Evolutionary conservation across 495 filamentous ascomycete genomes (phyloP).

Genomic region (Cryomyces minteri): DNA sequence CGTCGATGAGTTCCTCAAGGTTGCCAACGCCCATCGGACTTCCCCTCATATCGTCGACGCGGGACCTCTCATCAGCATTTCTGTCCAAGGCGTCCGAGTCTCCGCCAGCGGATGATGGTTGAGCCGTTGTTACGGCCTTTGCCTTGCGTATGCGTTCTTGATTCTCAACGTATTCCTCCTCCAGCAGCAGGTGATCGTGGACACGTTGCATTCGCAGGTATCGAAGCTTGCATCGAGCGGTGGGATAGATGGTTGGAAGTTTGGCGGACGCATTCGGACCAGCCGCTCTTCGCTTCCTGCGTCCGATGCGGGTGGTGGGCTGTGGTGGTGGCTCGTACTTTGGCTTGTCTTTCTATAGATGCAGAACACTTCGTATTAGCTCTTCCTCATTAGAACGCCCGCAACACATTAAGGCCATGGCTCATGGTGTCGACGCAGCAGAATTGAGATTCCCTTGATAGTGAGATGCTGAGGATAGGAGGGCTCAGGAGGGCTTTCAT

Average conservation of each 20-base stretch:
- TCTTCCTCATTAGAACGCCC: neutral
- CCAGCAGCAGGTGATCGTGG: constrained; percentile 89
- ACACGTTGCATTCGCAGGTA: constrained; percentile 96
- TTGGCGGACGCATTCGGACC: constrained; percentile 89
- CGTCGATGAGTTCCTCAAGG: constrained; percentile 97
- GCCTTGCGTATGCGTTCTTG: constrained; percentile 87
- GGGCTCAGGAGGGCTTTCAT: constrained; percentile 1
- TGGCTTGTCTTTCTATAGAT: constrained; percentile 84
- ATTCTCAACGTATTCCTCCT: constrained; percentile 98
- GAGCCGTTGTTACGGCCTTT: constrained; percentile 53
- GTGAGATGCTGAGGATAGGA: neutral
- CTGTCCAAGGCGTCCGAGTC: constrained; percentile 53
- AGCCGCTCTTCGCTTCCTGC: constrained; percentile 87
- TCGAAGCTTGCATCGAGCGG: constrained; percentile 90
- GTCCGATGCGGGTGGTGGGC: constrained; percentile 92
- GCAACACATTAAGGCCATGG: neutral
- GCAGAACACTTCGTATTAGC: neutral
- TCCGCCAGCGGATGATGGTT: constrained; percentile 30
- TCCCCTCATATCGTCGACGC: constrained; percentile 96
- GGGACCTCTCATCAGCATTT: constrained; percentile 85
- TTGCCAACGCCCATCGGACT: constrained; percentile 98
- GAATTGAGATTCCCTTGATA: neutral
- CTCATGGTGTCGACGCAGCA: neutral
- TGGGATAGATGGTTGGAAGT: constrained; percentile 82
- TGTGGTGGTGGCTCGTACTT: constrained; percentile 97